Conservation (phyloP, 2,329 filamentous ascomycete genomes). For the Calonectria pteridis region DNA sequence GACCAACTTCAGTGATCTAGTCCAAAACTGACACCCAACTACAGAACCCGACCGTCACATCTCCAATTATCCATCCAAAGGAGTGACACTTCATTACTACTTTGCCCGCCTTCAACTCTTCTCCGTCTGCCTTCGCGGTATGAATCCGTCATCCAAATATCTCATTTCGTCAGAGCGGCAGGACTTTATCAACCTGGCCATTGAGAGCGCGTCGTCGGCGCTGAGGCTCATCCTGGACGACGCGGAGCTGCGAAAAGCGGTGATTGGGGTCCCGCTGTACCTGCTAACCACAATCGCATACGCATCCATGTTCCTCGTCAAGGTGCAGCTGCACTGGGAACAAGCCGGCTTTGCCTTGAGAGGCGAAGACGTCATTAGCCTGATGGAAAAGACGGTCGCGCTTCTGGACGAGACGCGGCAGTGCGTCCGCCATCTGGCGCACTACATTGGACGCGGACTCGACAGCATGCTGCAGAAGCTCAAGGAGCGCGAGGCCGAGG, state of each 20-base stretch:
- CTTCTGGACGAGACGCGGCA: constrained; percentile 42
- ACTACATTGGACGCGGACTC: constrained; percentile 47
- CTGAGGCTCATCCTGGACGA: constrained; percentile 48
- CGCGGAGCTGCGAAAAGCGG: constrained; percentile 45
- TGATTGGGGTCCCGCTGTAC: constrained; percentile 50
- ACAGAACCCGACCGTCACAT: constrained; percentile 60
- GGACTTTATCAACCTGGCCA: constrained; percentile 58
- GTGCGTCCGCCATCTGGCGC: constrained; percentile 46
- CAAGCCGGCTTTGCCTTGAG: constrained; percentile 42
- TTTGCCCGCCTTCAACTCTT: constrained; percentile 64
- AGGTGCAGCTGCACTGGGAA: constrained; percentile 48
- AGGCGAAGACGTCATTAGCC: constrained; percentile 47
- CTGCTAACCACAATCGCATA: constrained; percentile 50
- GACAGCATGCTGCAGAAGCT: constrained; percentile 47
- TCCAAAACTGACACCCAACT: neutral
- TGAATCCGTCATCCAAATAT: constrained; percentile 50
- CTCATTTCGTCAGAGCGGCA: constrained; percentile 58
- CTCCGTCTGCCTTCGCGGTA: constrained; percentile 59
- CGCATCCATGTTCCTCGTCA: constrained; percentile 49
- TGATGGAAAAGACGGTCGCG: constrained; percentile 42
- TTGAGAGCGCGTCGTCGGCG: constrained; percentile 48
- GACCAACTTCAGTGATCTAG: too few species aligned
- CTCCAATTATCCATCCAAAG: constrained; percentile 62
- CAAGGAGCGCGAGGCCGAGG: constrained; percentile 33
- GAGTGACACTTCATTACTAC: constrained; percentile 62